Evolutionary conservation across 306 rosid species (phyloP), one percentile per base, ranked within the genome.

Genomic region (Malus orientalis): DNA sequence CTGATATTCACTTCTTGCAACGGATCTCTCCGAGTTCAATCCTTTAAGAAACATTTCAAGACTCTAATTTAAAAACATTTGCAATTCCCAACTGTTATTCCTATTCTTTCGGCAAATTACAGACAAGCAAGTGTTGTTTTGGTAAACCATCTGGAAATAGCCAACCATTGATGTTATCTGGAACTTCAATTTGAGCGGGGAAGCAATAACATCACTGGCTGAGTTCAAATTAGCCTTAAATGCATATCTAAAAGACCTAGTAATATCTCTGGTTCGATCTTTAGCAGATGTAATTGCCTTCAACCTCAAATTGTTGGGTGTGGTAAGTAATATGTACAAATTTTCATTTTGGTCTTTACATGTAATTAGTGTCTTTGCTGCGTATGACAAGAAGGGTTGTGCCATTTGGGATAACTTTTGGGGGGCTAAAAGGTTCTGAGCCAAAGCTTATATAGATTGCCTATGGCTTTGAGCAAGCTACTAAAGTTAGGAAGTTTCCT

Each of bases 401-500:
- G 63, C 89, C 93, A 4, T 78, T 87, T 69, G 89, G 88, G 14
- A 77, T 87, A 11, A 54, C 44, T 25, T 87, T 87, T 70, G 87
- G 89, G 36, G 90, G 89, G 5, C 74, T 85, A 6, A 81, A 74
- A 76, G 89, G 91, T 66, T 53, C 79, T 0, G 89, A 87, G 23
- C 84, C 93, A 1, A 87, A 78, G 65, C 72, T 87, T 0, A 84
- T 87, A 47, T 76, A 87, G 67, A 84, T 89, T 81, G 86, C 89
- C 33, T 89, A 80, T 61, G 93, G 65, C 58, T 89, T 87, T 76
- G 91, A 89, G 84, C 88, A 87, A 80, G 78, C 86, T 27, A 87
- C 91, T 4, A 68, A 32, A 69, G 78, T 76, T 27, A 84, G 90
- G 73, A 83, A 70, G 79, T 70, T 85, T 61, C 90, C 87, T 33